A percentile compares a stretch with the other conserved stretches of the same genome.
Evolutionary conservation across 2,329 filamentous ascomycete genomes (phyloP).

Genomic region (Fusarium paranaense): DNA sequence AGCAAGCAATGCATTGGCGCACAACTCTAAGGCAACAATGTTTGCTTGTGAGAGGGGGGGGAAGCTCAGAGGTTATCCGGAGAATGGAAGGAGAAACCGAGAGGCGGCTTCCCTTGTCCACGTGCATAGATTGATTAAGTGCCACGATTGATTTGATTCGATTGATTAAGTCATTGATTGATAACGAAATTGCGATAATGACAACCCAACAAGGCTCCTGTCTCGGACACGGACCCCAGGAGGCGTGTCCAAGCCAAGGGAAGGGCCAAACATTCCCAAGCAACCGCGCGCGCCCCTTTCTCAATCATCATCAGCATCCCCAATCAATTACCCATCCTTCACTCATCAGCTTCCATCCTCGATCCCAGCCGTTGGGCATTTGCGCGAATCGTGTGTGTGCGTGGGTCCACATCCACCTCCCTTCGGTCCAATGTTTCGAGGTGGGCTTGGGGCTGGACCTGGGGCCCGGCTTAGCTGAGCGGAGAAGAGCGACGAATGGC

Average conservation of each 20-base stretch:
- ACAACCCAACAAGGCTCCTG: constrained; percentile 1
- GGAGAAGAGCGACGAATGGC: constrained; percentile 3
- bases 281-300: constrained; percentile 8
- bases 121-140: constrained; percentile 31
- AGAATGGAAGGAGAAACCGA: constrained; percentile 5
- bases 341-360: not conserved
- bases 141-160: constrained; percentile 30
- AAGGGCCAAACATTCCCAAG: not conserved
- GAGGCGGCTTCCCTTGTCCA: constrained; percentile 11
- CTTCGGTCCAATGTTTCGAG: not conserved
- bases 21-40: not conserved
- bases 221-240: constrained; percentile 12
- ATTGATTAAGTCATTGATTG: constrained; percentile 34
- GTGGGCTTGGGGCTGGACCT: not conserved
- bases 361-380: constrained; percentile 8
- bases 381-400: not conserved
- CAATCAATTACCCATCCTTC: constrained; percentile 15
- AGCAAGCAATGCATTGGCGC: constrained; percentile 14
- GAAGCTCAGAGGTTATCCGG: constrained; percentile 6
- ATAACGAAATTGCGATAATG: constrained; percentile 30
- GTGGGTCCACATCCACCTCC: not conserved
- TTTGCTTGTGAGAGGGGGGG: not conserved
- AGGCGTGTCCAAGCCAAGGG: not conserved
- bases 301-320: constrained; percentile 11
- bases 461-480: constrained; percentile 2